Evolutionary conservation across 2,329 filamentous ascomycete genomes (phyloP).

Genomic region (Botryotinia narcissicola): DNA sequence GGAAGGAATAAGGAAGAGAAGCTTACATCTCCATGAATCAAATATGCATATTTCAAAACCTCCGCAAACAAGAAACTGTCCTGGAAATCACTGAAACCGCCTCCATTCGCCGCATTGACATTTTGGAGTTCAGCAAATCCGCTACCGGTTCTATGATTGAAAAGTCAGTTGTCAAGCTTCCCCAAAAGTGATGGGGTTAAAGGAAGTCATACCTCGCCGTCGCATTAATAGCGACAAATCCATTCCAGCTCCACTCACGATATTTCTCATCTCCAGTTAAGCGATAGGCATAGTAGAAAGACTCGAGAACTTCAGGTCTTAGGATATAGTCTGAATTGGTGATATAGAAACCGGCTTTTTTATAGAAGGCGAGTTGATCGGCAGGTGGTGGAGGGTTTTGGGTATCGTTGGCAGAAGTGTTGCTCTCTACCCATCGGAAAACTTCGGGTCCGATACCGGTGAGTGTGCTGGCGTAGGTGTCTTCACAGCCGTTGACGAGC

Average conservation of each 20-base stretch:
- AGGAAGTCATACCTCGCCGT: slow-evolving; percentile 45
- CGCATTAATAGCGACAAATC: slow-evolving; percentile 64
- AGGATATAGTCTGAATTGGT: slow-evolving; percentile 60
- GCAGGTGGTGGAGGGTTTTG: slow-evolving; percentile 45
- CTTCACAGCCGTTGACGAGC: slow-evolving; percentile 70
- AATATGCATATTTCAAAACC: slow-evolving; percentile 79
- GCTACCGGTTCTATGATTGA: slow-evolving; percentile 49
- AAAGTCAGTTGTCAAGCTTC: not conserved
- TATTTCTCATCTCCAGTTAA: slow-evolving; percentile 73
- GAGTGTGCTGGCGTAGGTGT: slow-evolving; percentile 65
- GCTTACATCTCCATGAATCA: slow-evolving; percentile 50
- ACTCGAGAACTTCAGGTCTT: slow-evolving; percentile 79
- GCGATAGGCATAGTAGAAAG: slow-evolving; percentile 82
- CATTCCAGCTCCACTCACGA: slow-evolving; percentile 81
- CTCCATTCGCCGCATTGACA: slow-evolving; percentile 63
- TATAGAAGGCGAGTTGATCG: slow-evolving; percentile 58
- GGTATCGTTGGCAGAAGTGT: slow-evolving; percentile 39
- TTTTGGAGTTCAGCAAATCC: slow-evolving; percentile 66
- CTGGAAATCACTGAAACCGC: slow-evolving; percentile 65
- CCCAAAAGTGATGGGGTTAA: not conserved
- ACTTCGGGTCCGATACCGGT: slow-evolving; percentile 76
- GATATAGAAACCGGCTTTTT: slow-evolving; percentile 70
- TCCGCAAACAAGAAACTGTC: slow-evolving; percentile 89
- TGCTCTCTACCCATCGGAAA: slow-evolving; percentile 55
- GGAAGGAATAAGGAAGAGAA: not conserved